These are phyloP conservation scores for Aspergillus egyptiacus DNA, from an alignment of 495 filamentous ascomycete genomes.

Conservation along the genomic window DNA sequence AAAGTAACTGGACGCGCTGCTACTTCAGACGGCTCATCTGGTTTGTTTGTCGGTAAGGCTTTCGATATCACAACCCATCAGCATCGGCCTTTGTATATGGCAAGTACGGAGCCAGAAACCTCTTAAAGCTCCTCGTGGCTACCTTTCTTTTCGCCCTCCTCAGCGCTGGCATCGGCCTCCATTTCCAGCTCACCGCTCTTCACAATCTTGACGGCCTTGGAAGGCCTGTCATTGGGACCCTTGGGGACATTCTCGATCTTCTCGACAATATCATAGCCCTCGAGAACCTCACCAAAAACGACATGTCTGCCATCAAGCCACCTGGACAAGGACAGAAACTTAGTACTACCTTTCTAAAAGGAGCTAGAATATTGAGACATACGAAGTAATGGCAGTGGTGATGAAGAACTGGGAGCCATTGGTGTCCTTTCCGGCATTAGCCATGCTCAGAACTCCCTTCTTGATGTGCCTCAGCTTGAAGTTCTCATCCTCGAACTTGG, in stretches of 20 bases:
- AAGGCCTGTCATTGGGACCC: slow-evolving; percentile 65
- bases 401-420: slow-evolving; percentile 99
- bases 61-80: slow-evolving; percentile 30
- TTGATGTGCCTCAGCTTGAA: slow-evolving; percentile 93
- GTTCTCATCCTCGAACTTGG: slow-evolving; percentile 96
- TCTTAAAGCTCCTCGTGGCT: slow-evolving; percentile 85
- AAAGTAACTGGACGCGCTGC: slow-evolving; percentile 3
- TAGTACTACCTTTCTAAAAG: slow-evolving; percentile 16
- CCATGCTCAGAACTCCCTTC: slow-evolving; percentile 72
- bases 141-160: slow-evolving; percentile 65
- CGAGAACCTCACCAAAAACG: slow-evolving; percentile 85
- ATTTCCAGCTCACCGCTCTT: slow-evolving; percentile 91
- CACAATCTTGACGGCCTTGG: slow-evolving; percentile 71
- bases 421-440: slow-evolving; percentile 95
- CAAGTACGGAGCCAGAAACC: slow-evolving; percentile 23
- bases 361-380: slow-evolving; percentile 28
- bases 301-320: slow-evolving; percentile 89
- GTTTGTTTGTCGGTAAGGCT: slow-evolving; percentile 10
- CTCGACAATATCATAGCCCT: slow-evolving; percentile 86
- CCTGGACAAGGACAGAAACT: slow-evolving; percentile 36
- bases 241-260: slow-evolving; percentile 80
- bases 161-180: slow-evolving; percentile 42
- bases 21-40: slow-evolving; percentile 18
- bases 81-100: slow-evolving; percentile 20
- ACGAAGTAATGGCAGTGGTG: slow-evolving; percentile 78